These are phyloP conservation scores for Graphilbum sp. DNA, from an alignment of 2,329 filamentous ascomycete genomes.

Conservation along the genomic window DNA sequence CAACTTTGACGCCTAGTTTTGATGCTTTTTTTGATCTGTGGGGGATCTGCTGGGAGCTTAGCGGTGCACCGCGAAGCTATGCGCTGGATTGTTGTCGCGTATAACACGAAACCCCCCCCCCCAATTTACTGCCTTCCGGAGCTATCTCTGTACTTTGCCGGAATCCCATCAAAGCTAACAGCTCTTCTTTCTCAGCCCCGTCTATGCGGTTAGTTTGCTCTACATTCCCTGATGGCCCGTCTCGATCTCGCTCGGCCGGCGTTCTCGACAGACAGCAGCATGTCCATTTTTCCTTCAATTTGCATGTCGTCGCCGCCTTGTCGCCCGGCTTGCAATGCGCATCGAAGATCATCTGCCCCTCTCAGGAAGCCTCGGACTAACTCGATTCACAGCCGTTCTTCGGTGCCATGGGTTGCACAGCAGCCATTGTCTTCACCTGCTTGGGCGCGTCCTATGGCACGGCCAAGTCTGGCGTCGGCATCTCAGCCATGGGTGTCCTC, in stretches of 20 bases:
- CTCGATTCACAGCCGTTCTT: constrained; percentile 54
- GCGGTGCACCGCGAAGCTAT: no score
- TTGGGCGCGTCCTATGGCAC: constrained; percentile 87
- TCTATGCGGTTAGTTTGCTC: constrained; percentile 99
- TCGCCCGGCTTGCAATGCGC: no score
- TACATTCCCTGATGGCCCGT: neutral
- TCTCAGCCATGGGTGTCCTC: constrained; percentile 95
- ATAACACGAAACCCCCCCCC: no score
- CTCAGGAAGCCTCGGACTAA: neutral
- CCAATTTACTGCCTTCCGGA: no score
- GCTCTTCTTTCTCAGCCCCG: constrained; percentile 47
- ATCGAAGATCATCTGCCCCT: neutral
- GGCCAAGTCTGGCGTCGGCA: constrained; percentile 97
- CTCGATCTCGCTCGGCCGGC: neutral
- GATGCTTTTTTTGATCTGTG: neutral
- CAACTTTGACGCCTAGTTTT: neutral
- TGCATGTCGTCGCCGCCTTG: no score
- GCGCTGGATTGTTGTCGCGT: no score
- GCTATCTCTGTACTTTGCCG: no score
- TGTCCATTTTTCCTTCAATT: neutral
- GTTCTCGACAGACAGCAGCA: neutral
- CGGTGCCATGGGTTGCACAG: constrained; percentile 89
- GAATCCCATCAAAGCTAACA: constrained; percentile 6
- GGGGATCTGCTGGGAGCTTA: neutral
- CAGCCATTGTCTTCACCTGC: constrained; percentile 35